A percentile compares a stretch with the other conserved stretches of the same genome.
These are phyloP conservation scores for Pyrenophora seminiperda DNA, from an alignment of 2,329 filamentous ascomycete genomes.

Conservation along the genomic window DNA sequence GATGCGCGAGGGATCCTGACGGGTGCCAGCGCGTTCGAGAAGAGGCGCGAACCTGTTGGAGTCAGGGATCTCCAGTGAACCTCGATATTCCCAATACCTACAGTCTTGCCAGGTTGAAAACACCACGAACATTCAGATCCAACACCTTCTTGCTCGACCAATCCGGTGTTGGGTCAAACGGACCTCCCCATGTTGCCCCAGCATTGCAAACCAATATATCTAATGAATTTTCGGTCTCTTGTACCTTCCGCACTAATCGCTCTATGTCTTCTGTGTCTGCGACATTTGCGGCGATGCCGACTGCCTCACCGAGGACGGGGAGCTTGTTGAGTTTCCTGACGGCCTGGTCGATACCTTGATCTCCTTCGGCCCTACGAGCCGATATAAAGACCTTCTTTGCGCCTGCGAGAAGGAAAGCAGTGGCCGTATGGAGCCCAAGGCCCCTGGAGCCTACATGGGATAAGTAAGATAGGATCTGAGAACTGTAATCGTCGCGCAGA, in stretches of 20 bases:
- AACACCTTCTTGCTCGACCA: slow-evolving; percentile 46
- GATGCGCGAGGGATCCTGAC: slow-evolving; percentile 44
- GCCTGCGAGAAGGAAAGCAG: slow-evolving; percentile 49
- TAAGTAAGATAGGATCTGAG: no score
- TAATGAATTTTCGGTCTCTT: slow-evolving; percentile 38
- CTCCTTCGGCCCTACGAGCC: slow-evolving; percentile 46
- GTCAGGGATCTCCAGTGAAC: background rate
- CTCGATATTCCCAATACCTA: slow-evolving; percentile 15
- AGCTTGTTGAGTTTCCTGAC: slow-evolving; percentile 48
- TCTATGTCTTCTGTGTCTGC: slow-evolving; percentile 46
- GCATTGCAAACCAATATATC: slow-evolving; percentile 50
- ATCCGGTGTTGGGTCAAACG: slow-evolving; percentile 47
- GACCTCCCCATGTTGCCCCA: slow-evolving; percentile 48
- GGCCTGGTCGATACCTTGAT: slow-evolving; percentile 47
- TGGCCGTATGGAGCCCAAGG: slow-evolving; percentile 48
- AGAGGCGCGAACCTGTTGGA: slow-evolving; percentile 41
- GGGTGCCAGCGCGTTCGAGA: slow-evolving; percentile 41
- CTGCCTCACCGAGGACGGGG: slow-evolving; percentile 39
- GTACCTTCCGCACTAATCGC: slow-evolving; percentile 39
- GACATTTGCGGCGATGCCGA: slow-evolving; percentile 48
- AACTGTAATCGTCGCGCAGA: background rate
- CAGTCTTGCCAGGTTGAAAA: slow-evolving; percentile 48
- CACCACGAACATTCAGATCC: slow-evolving; percentile 49
- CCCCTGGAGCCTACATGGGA: slow-evolving; percentile 45
- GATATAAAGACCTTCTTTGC: slow-evolving; percentile 49